Percentiles rank a stretch among this genome's conserved stretches.
phyloP scores from a whole-genome alignment of 208 protist species.

The Polymyxa betae region DNA sequence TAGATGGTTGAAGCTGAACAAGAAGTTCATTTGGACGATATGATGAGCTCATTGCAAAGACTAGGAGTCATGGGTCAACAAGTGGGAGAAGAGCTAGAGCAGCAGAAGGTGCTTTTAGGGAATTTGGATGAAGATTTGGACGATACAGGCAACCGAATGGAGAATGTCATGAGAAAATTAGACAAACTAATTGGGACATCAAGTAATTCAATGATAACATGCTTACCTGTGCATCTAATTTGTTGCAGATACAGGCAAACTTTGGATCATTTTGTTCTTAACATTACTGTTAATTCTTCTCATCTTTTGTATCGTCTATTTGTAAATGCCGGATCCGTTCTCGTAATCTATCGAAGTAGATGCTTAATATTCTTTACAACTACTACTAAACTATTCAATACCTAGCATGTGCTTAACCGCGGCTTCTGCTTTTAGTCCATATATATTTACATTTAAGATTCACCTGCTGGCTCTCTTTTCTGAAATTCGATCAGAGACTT shows the following conservation, averaged over 20 bases:
- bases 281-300: neutral
- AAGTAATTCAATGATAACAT: neutral
- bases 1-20: neutral
- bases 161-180: neutral
- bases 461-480: no score
- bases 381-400: no score
- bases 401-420: no score
- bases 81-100: neutral
- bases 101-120: neutral
- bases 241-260: neutral
- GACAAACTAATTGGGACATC: neutral
- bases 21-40: neutral
- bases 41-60: neutral
- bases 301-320: neutral
- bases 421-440: no score
- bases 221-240: neutral
- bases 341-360: no score
- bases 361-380: no score
- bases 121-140: neutral
- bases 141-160: neutral
- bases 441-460: no score
- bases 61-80: neutral
- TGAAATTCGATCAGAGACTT: no score
- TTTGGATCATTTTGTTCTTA: neutral
- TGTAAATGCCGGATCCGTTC: neutral